These are phyloP conservation scores for Leishmania aethiopica DNA, from an alignment of 208 protist species.

Conservation along the genomic window DNA sequence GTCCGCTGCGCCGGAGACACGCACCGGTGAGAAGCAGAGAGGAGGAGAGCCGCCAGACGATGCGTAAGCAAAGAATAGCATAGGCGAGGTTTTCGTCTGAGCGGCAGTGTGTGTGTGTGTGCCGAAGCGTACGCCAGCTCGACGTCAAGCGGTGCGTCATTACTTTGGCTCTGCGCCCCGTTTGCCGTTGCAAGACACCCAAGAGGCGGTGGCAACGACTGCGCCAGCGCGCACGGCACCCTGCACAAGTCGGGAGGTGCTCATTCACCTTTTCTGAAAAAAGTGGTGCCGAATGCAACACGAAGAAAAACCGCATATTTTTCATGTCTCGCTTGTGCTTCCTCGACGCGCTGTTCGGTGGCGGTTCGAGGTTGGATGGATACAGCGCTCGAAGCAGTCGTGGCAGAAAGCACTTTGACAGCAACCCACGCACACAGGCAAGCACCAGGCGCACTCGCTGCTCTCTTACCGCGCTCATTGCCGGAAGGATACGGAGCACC, in stretches of 20 bases:
- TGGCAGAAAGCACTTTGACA: background rate
- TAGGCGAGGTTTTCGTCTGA: background rate
- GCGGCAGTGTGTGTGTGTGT: no score
- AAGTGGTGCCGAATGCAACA: background rate
- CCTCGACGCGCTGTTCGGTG: background rate
- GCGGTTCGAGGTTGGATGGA: background rate
- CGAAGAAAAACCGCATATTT: no score
- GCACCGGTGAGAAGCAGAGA: background rate
- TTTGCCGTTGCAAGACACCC: background rate
- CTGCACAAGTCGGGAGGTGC: background rate
- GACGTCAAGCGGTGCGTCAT: background rate
- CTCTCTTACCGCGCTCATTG: background rate
- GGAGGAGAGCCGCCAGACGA: background rate
- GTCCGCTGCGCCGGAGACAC: background rate
- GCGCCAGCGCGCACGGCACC: background rate
- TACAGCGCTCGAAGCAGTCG: background rate
- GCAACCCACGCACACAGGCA: background rate
- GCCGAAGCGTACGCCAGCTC: background rate
- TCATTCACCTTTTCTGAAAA: background rate
- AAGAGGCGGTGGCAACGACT: background rate
- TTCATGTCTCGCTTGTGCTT: background rate
- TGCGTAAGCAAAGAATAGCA: background rate
- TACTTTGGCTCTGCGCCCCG: background rate
- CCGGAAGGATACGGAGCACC: conserved; percentile 46
- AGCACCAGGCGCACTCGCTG: background rate